phyloP scores from a whole-genome alignment of 2,329 filamentous ascomycete genomes.

The Cladosporium phlei region DNA sequence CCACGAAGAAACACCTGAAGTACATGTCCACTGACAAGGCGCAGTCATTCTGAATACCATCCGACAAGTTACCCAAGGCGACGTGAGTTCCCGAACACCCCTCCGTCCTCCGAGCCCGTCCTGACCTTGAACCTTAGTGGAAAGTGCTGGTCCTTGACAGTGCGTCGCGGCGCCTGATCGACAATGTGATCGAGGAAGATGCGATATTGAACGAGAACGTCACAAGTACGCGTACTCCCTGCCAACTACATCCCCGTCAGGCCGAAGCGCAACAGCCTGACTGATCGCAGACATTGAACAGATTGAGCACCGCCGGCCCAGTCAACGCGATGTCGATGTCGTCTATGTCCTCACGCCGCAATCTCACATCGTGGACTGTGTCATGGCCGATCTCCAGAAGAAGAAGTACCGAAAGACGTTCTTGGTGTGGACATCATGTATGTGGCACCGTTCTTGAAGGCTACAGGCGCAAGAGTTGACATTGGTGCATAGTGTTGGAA shows the following conservation, averaged over 20 bases:
- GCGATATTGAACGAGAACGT: constrained; percentile 96
- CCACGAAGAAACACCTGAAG: too few species aligned
- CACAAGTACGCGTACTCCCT: constrained; percentile 62
- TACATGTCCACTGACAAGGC: constrained; percentile 6
- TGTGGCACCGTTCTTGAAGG: constrained; percentile 25
- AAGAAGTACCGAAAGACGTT: constrained; percentile 73
- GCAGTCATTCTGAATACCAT: constrained; percentile 70
- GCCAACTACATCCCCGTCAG: background rate
- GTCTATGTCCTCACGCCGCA: constrained; percentile 86
- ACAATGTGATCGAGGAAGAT: constrained; percentile 90
- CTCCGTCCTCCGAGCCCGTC: constrained; percentile 16
- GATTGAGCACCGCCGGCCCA: constrained; percentile 79
- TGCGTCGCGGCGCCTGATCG: constrained; percentile 74
- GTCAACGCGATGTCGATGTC: constrained; percentile 87
- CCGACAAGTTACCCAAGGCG: constrained; percentile 71
- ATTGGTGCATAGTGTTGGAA: constrained; percentile 54
- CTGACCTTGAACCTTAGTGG: constrained; percentile 58
- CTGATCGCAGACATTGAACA: constrained; percentile 73
- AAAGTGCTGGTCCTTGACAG: constrained; percentile 92
- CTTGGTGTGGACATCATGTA: constrained; percentile 76
- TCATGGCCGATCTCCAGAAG: constrained; percentile 86
- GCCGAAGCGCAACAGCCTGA: constrained; percentile 24
- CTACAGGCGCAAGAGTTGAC: constrained; percentile 17
- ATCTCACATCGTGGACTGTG: constrained; percentile 84
- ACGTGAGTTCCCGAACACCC: constrained; percentile 39